phyloP scores from a whole-genome alignment of 2,329 filamentous ascomycete genomes.

The Myrmaecium sp. region DNA sequence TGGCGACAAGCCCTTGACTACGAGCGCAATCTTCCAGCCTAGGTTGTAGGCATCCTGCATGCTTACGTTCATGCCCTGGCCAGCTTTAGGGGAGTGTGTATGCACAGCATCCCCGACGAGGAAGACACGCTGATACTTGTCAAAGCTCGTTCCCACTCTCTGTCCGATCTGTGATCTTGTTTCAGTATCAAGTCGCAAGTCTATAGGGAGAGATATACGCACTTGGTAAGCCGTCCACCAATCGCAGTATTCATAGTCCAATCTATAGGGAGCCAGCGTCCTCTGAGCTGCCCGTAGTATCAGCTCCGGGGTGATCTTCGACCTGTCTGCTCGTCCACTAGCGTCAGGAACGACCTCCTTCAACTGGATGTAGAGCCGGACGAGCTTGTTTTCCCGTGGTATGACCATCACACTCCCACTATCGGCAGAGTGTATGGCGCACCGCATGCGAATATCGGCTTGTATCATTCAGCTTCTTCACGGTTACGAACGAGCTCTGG shows the following conservation, averaged over 20 bases:
- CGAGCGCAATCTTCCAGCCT: conserved; percentile 38
- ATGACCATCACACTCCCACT: conserved; percentile 47
- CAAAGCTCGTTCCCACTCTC: conserved; percentile 42
- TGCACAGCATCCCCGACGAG: conserved; percentile 51
- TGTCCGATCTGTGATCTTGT: conserved; percentile 37
- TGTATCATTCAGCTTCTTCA: conserved; percentile 4
- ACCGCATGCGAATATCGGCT: conserved; percentile 40
- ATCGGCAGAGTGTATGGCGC: conserved; percentile 39
- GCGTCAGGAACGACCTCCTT: conserved; percentile 28
- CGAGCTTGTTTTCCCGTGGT: conserved; percentile 44
- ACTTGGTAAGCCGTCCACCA: conserved; percentile 51
- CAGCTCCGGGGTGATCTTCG: conserved; percentile 44
- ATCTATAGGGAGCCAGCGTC: conserved; percentile 49
- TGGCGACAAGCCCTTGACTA: conserved; percentile 26
- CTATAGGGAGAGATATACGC: neutral
- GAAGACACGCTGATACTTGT: conserved; percentile 42
- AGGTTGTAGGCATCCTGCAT: conserved; percentile 51
- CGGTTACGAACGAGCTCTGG: conserved; percentile 3
- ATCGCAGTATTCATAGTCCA: conserved; percentile 46
- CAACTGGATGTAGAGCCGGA: conserved; percentile 50
- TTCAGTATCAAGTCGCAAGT: neutral
- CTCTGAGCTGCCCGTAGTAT: conserved; percentile 46
- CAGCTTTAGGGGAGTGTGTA: conserved; percentile 43
- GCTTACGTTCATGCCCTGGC: conserved; percentile 56
- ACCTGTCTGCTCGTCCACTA: conserved; percentile 35